Percentiles rank a stretch among this genome's conserved stretches.
Conservation (phyloP, 768 basidiomycete genomes). For the Hericium erinaceus region DNA sequence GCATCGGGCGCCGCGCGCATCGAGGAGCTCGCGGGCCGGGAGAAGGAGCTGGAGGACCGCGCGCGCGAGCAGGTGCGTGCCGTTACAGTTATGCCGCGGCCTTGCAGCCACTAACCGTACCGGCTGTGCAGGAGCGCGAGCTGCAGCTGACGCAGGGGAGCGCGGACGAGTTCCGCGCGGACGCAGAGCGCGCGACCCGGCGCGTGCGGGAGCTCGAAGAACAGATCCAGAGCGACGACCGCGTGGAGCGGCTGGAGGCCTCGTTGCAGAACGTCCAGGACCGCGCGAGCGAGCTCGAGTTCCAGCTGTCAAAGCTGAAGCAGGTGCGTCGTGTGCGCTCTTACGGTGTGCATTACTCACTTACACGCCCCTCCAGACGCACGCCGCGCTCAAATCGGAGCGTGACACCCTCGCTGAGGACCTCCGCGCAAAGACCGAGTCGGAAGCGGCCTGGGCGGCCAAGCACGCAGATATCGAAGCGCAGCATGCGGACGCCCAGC, state of each 20-base stretch:
- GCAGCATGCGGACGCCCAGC: conserved; percentile 29
- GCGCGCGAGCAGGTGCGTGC: conserved; percentile 41
- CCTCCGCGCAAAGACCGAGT: conserved; percentile 30
- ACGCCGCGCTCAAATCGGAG: conserved; percentile 50
- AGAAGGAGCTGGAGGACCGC: conserved; percentile 43
- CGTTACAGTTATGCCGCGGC: background rate
- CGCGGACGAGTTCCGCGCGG: conserved; percentile 40
- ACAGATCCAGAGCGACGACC: conserved; percentile 77
- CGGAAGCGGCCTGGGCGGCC: conserved; percentile 38
- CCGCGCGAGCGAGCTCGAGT: conserved; percentile 75
- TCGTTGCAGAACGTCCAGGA: conserved; percentile 74
- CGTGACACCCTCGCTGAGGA: conserved; percentile 46
- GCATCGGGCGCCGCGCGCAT: conserved; percentile 29
- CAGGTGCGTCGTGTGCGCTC: conserved; percentile 40
- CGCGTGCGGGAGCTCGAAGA: conserved; percentile 68
- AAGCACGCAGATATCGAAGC: conserved; percentile 40
- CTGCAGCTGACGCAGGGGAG: conserved; percentile 53
- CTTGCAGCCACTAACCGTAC: background rate
- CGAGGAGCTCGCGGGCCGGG: conserved; percentile 35
- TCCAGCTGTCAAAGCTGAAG: conserved; percentile 69
- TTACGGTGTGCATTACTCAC: conserved; percentile 20
- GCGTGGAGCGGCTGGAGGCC: conserved; percentile 61
- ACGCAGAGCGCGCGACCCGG: conserved; percentile 47
- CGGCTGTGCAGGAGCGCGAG: conserved; percentile 55
- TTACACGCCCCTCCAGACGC: conserved; percentile 30